These are phyloP conservation scores for Closterium sp. DNA, from an alignment of 139 green algal genomes.

Conservation along the genomic window DNA sequence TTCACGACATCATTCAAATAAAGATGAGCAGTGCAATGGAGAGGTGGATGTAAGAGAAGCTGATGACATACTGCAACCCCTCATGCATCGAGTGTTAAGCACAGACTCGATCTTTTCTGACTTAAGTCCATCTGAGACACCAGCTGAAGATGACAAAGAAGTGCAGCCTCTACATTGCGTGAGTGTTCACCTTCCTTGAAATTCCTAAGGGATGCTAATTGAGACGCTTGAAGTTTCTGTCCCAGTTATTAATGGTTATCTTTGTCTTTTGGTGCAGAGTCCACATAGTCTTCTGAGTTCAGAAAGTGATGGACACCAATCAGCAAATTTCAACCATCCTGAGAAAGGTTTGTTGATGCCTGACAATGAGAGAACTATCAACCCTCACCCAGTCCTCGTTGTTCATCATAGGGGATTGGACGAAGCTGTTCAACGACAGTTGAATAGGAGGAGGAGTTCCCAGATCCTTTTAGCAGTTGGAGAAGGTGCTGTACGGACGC, in stretches of 20 bases:
- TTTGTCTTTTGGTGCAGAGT: background rate
- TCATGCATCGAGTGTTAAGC: background rate
- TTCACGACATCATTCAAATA: background rate
- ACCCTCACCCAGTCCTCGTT: background rate
- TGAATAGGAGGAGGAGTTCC: constrained; percentile 11
- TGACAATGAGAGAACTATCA: background rate
- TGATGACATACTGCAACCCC: background rate
- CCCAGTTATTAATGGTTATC: background rate
- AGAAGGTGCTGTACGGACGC: constrained; percentile 20
- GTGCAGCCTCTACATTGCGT: background rate
- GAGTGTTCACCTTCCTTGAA: background rate
- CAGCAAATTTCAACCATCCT: background rate
- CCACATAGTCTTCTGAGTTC: background rate
- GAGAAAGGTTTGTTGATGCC: background rate
- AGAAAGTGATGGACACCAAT: background rate
- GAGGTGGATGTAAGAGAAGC: background rate
- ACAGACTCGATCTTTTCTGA: background rate
- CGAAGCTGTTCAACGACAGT: background rate
- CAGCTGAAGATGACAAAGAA: background rate
- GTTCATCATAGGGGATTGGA: background rate
- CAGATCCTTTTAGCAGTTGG: constrained; percentile 22
- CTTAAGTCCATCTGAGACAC: background rate
- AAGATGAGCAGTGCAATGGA: background rate
- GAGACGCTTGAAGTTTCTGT: background rate
- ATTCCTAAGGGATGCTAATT: background rate